These are phyloP conservation scores for Neurospora sp. DNA, from an alignment of 495 filamentous ascomycete genomes.

Conservation along the genomic window DNA sequence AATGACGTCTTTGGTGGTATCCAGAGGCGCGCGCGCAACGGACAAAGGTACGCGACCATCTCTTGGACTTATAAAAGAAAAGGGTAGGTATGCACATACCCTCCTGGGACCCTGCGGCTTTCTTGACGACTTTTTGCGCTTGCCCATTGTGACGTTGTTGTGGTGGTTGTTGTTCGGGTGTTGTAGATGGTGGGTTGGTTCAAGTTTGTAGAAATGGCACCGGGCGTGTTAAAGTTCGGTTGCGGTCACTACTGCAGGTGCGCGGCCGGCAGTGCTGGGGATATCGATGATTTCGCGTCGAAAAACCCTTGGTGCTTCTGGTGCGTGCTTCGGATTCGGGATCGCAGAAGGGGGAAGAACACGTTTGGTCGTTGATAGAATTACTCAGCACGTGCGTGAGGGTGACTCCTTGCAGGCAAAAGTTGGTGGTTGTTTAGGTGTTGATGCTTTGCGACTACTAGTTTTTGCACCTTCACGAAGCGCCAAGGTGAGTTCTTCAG, in stretches of 20 bases:
- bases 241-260: neutral
- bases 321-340: neutral
- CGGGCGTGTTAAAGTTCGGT: neutral
- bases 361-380: neutral
- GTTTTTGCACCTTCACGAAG: neutral
- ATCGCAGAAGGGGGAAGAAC: neutral
- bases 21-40: neutral
- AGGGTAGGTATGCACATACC: constrained; percentile 36
- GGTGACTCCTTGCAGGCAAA: neutral
- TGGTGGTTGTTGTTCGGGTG: neutral
- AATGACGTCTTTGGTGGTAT: neutral
- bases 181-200: neutral
- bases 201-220: neutral
- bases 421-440: neutral
- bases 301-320: neutral
- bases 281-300: neutral
- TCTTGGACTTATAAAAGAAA: neutral
- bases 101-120: constrained; percentile 78
- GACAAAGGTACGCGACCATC: neutral
- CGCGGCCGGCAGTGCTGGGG: neutral
- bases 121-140: constrained; percentile 87
- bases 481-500: neutral
- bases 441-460: neutral
- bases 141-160: constrained; percentile 45
- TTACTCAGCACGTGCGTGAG: neutral